These are phyloP conservation scores for Pestalotiopsis sp. DNA, from an alignment of 2,329 filamentous ascomycete genomes.

Conservation along the genomic window DNA sequence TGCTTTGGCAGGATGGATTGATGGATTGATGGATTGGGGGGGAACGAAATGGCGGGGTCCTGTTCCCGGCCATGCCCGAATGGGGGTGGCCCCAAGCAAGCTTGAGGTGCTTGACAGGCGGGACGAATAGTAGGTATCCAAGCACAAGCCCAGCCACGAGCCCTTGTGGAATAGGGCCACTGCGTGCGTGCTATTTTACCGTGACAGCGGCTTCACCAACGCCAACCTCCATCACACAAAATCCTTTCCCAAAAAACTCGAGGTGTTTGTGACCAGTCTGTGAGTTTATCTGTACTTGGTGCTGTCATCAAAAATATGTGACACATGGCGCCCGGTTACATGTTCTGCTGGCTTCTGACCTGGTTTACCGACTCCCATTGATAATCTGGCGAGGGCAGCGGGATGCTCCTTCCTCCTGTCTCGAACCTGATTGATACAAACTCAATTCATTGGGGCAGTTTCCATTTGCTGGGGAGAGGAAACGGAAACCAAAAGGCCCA, in stretches of 20 bases:
- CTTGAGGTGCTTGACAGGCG: slow-evolving; percentile 8
- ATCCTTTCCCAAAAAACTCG: not conserved
- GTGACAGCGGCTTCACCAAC: not conserved
- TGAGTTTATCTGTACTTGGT: not conserved
- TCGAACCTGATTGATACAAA: no score
- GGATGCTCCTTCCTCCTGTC: not conserved
- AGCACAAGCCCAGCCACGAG: not conserved
- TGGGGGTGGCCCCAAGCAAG: not conserved
- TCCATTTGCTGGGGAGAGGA: no score
- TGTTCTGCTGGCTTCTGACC: not conserved
- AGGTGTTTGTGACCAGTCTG: not conserved
- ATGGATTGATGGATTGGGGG: not conserved
- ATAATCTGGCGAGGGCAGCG: not conserved
- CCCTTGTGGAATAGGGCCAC: not conserved
- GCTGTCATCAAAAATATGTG: not conserved
- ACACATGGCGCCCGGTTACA: not conserved
- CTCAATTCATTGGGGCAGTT: no score
- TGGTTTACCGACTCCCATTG: not conserved
- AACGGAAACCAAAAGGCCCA: not conserved
- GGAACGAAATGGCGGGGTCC: not conserved
- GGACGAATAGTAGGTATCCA: not conserved
- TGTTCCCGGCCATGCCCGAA: slow-evolving; percentile 3
- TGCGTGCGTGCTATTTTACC: not conserved
- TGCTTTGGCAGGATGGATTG: not conserved
- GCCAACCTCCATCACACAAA: not conserved